Evolutionary conservation across 495 filamentous ascomycete species (phyloP).

Genomic region (Staphylotrichum longicolle): DNA sequence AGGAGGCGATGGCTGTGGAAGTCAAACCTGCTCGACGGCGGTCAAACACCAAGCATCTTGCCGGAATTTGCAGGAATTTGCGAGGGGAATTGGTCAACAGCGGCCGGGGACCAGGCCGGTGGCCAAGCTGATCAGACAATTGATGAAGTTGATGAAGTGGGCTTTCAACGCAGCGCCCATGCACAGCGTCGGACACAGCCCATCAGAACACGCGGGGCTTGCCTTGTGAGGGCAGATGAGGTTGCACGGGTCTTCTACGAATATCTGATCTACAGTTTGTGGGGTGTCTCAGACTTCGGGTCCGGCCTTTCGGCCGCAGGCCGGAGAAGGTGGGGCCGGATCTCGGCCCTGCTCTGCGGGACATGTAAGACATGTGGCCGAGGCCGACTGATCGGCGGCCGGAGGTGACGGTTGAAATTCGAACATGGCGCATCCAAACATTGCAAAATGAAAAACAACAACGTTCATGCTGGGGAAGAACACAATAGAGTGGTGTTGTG

Average conservation of each 20-base stretch:
- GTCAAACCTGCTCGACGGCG: neutral
- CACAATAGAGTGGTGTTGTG: neutral
- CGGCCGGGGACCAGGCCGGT: neutral
- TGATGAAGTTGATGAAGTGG: too few species aligned
- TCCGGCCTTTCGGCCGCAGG: neutral
- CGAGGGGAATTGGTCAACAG: too few species aligned
- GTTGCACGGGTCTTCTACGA: neutral
- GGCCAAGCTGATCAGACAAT: conserved; percentile 7
- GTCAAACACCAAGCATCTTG: neutral
- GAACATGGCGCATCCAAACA: too few species aligned
- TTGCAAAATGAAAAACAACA: too few species aligned
- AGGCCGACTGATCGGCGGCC: neutral
- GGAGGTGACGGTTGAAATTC: neutral
- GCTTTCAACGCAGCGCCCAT: too few species aligned
- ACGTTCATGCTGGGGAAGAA: too few species aligned
- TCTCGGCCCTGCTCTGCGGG: neutral
- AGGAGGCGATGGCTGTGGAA: neutral
- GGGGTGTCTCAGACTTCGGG: neutral
- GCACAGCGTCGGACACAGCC: too few species aligned
- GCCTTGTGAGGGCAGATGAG: too few species aligned
- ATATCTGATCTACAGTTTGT: neutral
- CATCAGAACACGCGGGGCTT: too few species aligned
- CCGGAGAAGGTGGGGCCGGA: neutral
- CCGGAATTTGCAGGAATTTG: too few species aligned
- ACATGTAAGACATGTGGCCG: neutral